These are phyloP conservation scores for Saccharomycopsis sp. DNA, from an alignment of 805 yeast species.

Conservation along the genomic window DNA sequence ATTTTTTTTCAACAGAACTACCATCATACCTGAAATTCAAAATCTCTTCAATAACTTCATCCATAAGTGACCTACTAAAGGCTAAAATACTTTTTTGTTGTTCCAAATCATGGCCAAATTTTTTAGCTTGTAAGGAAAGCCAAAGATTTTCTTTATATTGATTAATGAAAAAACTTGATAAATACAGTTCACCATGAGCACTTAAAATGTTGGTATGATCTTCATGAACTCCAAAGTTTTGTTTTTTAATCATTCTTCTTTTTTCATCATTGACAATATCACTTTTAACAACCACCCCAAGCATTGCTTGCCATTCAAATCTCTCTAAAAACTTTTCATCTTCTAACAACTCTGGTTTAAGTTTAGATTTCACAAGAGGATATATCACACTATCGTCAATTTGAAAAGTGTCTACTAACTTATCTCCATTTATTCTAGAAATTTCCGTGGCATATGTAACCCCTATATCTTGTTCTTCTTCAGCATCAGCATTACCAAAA, in stretches of 20 bases:
- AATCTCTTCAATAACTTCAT: conserved; percentile 60
- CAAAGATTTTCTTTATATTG: conserved; percentile 62
- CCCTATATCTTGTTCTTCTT: conserved; percentile 23
- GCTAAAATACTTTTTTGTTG: conserved; percentile 64
- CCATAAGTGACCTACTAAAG: conserved; percentile 64
- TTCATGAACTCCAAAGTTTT: conserved; percentile 9
- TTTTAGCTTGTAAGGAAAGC: conserved; percentile 78
- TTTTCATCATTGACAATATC: conserved; percentile 91
- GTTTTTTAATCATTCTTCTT: conserved; percentile 42
- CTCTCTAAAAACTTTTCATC: conserved; percentile 51
- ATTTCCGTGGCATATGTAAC: conserved; percentile 20
- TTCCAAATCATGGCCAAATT: conserved; percentile 67
- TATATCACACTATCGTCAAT: conserved; percentile 30
- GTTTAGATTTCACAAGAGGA: conserved; percentile 19
- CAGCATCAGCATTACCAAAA: conserved; percentile 24
- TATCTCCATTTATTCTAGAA: conserved; percentile 32
- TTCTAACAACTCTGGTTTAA: conserved; percentile 20
- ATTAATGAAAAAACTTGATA: conserved; percentile 13
- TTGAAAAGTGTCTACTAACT: conserved; percentile 30
- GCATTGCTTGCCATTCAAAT: conserved; percentile 93
- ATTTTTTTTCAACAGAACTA: conserved; percentile 2
- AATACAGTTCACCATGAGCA: conserved; percentile 13
- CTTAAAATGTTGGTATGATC: conserved; percentile 11
- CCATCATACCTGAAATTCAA: conserved; percentile 38
- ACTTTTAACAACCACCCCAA: conserved; percentile 82